These are phyloP conservation scores for Bisporella sp. DNA, from an alignment of 2,329 filamentous ascomycete genomes.

Conservation along the genomic window DNA sequence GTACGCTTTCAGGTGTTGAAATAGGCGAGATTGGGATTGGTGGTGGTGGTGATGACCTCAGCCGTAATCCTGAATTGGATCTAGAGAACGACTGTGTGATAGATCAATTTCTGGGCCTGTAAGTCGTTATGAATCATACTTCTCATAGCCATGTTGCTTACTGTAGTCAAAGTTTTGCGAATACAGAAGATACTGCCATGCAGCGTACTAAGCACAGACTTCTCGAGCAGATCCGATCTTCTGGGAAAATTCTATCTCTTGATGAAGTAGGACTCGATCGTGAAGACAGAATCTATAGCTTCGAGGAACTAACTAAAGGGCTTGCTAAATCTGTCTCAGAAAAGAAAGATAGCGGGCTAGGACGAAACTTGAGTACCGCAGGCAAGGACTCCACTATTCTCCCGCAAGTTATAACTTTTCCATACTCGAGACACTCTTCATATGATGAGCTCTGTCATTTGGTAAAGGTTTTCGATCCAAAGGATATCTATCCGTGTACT, in stretches of 20 bases:
- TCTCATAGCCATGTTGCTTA: conserved; percentile 3
- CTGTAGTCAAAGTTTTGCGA: conserved; percentile 9
- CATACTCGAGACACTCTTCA: conserved; percentile 86
- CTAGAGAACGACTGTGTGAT: conserved; percentile 40
- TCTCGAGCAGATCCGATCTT: conserved; percentile 13
- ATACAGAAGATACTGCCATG: conserved; percentile 27
- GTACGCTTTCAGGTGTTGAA: conserved; percentile 50
- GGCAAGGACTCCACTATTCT: conserved; percentile 3
- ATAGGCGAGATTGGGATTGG: conserved; percentile 70
- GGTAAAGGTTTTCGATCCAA: conserved; percentile 60
- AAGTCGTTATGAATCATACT: conserved; percentile 17
- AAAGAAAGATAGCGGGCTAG: conserved; percentile 2
- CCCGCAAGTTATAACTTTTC: conserved; percentile 49
- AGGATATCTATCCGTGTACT: conserved; percentile 79
- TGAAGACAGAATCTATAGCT: conserved; percentile 14
- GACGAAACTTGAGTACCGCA: background rate
- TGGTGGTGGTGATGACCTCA: conserved; percentile 70
- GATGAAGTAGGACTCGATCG: conserved; percentile 13
- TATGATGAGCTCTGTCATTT: conserved; percentile 72
- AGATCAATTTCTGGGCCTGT: conserved; percentile 46
- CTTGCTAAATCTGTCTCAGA: conserved; percentile 15
- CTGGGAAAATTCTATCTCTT: conserved; percentile 19
- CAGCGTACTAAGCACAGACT: conserved; percentile 24
- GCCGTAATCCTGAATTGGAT: conserved; percentile 60
- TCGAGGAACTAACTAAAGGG: conserved; percentile 16